Base-by-base conservation (phyloP, 441 rosid genomes). In the Theobroma grandiflorum region DNA sequence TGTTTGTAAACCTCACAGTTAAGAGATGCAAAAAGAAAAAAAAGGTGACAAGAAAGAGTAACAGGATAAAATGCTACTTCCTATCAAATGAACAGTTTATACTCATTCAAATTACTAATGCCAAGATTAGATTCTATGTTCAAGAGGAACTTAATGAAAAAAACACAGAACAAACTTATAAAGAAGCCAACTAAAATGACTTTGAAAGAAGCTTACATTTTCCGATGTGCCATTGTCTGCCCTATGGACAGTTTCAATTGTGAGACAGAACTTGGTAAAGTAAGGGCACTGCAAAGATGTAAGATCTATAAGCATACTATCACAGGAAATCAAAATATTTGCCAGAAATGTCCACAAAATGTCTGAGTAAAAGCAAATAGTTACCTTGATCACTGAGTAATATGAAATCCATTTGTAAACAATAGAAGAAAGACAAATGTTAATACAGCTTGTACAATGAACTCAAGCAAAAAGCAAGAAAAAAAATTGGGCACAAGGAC, bases 321-420 rank as follows among this genome's bases (percentile, higher is more conserved):
- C 61, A 47, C 45, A 45, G 45, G n/a, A 67, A 47, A 63, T 0
- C 18, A 57, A 72, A 72, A 79, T 4, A 77, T 66, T 40, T 43
- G 22, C 10, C 35, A 33, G 33, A 35, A 75, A 72, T 8, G 15
- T 71, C 66, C 61, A 3, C 11, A 14, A 35, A 11, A 61, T 52
- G 31, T 49, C 43, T 10, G 37, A 31, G 65, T 78, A 57, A 69
- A 45, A 68, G n/a, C 8, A 26, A 16, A 64, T 20, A 75, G 53
- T 79, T 89, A 90, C 94, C 94, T 90, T 92, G 85, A 92, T 85
- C 71, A 90, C 95, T 92, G 84, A 22, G 78, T 35, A 43, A 79
- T 38, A 67, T 8, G 38, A 40, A 42, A 65, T 77, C 83, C 87
- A 78, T 74, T 80, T 62, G 79, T 33, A 58, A n/a, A 64, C 76